A percentile compares a stretch with the other conserved stretches of the same genome.
Evolutionary conservation across 331 rosid species (phyloP).

Genomic region (Cydonia oblonga): DNA sequence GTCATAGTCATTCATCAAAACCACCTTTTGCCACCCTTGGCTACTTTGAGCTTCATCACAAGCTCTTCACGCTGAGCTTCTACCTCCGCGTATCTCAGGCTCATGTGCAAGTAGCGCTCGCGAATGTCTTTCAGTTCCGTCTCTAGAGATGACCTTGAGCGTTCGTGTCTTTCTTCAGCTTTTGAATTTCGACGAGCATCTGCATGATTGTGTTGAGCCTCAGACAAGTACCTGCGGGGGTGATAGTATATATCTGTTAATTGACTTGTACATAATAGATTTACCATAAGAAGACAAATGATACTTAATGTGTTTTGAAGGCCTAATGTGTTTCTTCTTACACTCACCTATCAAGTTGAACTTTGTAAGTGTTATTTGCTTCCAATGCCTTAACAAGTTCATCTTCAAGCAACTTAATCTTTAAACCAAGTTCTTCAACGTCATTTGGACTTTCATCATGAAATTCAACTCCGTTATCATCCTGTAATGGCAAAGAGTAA

Average conservation of each 20-base stretch:
- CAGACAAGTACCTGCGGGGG: slow-evolving; percentile 32
- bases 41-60: slow-evolving; percentile 66
- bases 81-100: slow-evolving; percentile 90
- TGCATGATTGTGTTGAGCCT: slow-evolving; percentile 30
- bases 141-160: slow-evolving; percentile 56
- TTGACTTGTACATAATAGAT: not conserved
- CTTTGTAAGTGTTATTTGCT: slow-evolving; percentile 39
- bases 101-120: slow-evolving; percentile 77
- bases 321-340: not conserved
- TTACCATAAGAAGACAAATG: not conserved
- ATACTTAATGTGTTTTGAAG: not conserved
- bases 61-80: slow-evolving; percentile 89
- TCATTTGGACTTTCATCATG: slow-evolving; percentile 18
- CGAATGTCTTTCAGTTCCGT: slow-evolving; percentile 68
- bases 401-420: slow-evolving; percentile 38
- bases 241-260: not conserved
- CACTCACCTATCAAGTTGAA: slow-evolving; percentile 54
- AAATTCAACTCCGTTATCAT: slow-evolving; percentile 16
- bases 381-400: slow-evolving; percentile 50
- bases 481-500: slow-evolving; percentile 11
- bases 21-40: slow-evolving; percentile 32
- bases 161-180: slow-evolving; percentile 42
- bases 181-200: slow-evolving; percentile 24
- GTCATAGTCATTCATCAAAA: slow-evolving; percentile 20
- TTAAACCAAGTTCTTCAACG: slow-evolving; percentile 17